A percentile compares a stretch with the other conserved stretches of the same genome.
Conservation (phyloP, 1,284 basidiomycete genomes). For the Mycena citricolor region DNA sequence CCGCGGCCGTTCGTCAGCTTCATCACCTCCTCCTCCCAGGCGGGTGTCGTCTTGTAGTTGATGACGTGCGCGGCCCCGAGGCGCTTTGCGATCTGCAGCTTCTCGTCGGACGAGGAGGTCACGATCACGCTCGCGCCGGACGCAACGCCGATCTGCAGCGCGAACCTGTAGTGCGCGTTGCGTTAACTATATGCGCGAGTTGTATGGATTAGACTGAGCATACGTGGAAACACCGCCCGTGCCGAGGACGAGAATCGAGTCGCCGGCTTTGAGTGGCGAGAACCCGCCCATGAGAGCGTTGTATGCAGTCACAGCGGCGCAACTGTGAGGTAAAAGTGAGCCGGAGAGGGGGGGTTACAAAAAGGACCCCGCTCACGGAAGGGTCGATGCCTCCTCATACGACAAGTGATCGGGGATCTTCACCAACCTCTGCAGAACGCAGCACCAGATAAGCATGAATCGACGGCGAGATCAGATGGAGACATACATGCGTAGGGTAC, state of each 20-base stretch:
- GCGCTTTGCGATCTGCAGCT: conserved; percentile 38
- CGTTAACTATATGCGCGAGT: conserved; percentile 1
- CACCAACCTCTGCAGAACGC: conserved; percentile 41
- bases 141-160: conserved; percentile 44
- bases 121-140: conserved; percentile 48
- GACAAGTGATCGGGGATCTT: conserved; percentile 44
- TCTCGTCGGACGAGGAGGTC: conserved; percentile 51
- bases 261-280: conserved; percentile 44
- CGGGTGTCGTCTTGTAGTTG: conserved; percentile 46
- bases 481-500: conserved; percentile 42
- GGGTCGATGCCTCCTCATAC: conserved; percentile 49
- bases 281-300: conserved; percentile 42
- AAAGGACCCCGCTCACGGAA: conserved; percentile 40
- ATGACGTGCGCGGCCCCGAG: conserved; percentile 43
- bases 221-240: conserved; percentile 61
- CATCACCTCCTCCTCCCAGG: conserved; percentile 47
- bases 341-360: neutral
- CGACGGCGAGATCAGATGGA: neutral
- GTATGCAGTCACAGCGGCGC: conserved; percentile 51
- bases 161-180: conserved; percentile 30
- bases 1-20: conserved; percentile 53
- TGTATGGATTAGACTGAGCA: conserved; percentile 17
- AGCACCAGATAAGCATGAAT: too few relatives aligned
- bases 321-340: conserved; percentile 27
- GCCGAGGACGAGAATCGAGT: conserved; percentile 52